Evolutionary conservation across 345 rosid species (phyloP).

Genomic region (Salix arbutifolia): DNA sequence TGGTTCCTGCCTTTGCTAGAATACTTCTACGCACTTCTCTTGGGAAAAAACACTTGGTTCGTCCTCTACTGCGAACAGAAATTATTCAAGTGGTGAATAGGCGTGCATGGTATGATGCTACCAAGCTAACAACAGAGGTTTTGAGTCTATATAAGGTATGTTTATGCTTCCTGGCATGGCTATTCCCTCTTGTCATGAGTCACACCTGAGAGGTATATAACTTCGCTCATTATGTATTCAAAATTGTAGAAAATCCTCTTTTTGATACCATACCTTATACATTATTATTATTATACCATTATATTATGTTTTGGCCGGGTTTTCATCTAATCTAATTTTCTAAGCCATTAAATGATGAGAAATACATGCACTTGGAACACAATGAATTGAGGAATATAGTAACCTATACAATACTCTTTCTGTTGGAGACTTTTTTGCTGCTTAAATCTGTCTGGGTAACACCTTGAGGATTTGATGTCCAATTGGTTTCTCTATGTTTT

Average conservation of each 20-base stretch:
- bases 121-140: conserved; percentile 75
- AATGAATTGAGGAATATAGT: neutral
- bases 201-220: neutral
- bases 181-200: too few relatives aligned
- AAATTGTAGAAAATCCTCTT: neutral
- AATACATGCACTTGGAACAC: neutral
- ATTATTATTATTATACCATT: neutral
- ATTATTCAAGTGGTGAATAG: conserved; percentile 90
- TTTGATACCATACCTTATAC: neutral
- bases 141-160: conserved; percentile 82
- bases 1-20: conserved; percentile 87
- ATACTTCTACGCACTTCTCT: conserved; percentile 81
- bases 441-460: neutral
- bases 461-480: neutral
- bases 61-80: conserved; percentile 79
- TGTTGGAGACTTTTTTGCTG: neutral
- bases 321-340: neutral
- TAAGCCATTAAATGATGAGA: neutral
- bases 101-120: conserved; percentile 88
- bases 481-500: neutral
- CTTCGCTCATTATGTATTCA: neutral
- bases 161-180: neutral
- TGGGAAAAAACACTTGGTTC: conserved; percentile 93
- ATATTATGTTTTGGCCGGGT: too few relatives aligned
- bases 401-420: neutral